Evolutionary conservation across 1,284 basidiomycete species (phyloP).

Genomic region (Tremellales sp.): DNA sequence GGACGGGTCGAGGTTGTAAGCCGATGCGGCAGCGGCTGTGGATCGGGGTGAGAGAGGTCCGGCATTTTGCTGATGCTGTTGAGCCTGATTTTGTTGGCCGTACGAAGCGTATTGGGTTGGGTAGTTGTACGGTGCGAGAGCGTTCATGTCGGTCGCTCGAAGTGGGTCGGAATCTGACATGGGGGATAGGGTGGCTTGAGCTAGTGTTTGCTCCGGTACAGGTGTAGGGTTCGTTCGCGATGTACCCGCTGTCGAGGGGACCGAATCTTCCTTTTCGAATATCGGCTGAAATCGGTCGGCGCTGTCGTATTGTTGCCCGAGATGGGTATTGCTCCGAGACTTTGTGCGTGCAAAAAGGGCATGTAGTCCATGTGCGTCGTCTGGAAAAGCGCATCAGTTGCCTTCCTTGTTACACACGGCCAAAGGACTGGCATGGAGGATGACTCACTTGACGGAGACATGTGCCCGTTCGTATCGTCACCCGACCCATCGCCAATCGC

Average conservation of each 20-base stretch:
- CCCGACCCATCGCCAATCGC: conserved; percentile 38
- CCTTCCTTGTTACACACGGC: no score
- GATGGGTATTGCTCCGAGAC: no score
- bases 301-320: no score
- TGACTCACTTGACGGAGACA: conserved; percentile 11
- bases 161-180: conserved; percentile 19
- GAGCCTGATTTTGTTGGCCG: conserved; percentile 1
- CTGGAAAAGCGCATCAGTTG: no score
- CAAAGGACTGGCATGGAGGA: conserved; percentile 12
- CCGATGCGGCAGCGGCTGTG: conserved; percentile 20
- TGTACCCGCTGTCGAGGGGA: conserved; percentile 2
- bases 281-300: no score
- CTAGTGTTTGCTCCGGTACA: conserved; percentile 23
- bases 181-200: conserved; percentile 22
- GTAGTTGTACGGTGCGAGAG: conserved; percentile 17
- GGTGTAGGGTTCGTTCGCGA: conserved; percentile 7
- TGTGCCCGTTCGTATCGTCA: conserved; percentile 10
- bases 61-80: neutral
- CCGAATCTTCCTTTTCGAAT: no score
- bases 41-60: conserved; percentile 14
- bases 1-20: conserved; percentile 44
- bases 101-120: conserved; percentile 1
- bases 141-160: conserved; percentile 12
- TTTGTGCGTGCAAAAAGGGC: no score
- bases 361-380: no score